Conservation (phyloP, 495 filamentous ascomycete genomes). For the Apiosordaria backusii region DNA sequence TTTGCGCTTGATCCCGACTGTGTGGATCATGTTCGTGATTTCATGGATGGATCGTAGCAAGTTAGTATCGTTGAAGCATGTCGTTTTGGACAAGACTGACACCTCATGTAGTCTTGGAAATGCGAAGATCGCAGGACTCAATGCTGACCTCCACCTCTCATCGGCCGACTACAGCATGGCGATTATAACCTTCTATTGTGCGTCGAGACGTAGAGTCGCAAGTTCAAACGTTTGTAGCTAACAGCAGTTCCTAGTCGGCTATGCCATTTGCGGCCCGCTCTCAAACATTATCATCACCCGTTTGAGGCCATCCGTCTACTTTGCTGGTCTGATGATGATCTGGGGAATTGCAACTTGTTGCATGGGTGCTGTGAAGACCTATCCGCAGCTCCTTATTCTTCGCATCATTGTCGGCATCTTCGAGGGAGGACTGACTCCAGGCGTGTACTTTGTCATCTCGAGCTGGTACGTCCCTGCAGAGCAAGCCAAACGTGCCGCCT, state of each 20-base stretch:
- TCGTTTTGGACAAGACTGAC: not conserved
- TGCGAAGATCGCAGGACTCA: slow-evolving; percentile 57
- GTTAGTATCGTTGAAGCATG: slow-evolving; percentile 7
- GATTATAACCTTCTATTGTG: slow-evolving; percentile 53
- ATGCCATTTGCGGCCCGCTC: not conserved
- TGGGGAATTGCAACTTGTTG: slow-evolving; percentile 57
- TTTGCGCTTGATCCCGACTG: slow-evolving; percentile 34
- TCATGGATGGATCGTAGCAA: slow-evolving; percentile 53
- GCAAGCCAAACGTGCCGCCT: slow-evolving; percentile 54
- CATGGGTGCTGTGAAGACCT: slow-evolving; percentile 49
- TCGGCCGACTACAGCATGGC: slow-evolving; percentile 56
- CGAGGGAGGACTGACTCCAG: slow-evolving; percentile 58
- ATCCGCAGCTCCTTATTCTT: slow-evolving; percentile 49
- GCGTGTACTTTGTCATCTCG: slow-evolving; percentile 52
- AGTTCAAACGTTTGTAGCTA: not conserved
- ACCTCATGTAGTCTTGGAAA: slow-evolving; percentile 48
- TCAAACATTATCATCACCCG: slow-evolving; percentile 10
- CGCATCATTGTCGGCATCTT: slow-evolving; percentile 58
- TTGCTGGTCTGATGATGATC: slow-evolving; percentile 50
- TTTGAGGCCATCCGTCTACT: slow-evolving; percentile 47
- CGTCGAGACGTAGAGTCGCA: slow-evolving; percentile 22
- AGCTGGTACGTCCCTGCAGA: slow-evolving; percentile 64
- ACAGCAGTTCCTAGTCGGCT: not conserved
- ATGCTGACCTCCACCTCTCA: slow-evolving; percentile 52
- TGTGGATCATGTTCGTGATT: slow-evolving; percentile 42